Percentiles rank a stretch among this genome's conserved stretches.
Evolutionary conservation across 2,329 filamentous ascomycete species (phyloP).

Genomic region (Sclerotinia spermophila): DNA sequence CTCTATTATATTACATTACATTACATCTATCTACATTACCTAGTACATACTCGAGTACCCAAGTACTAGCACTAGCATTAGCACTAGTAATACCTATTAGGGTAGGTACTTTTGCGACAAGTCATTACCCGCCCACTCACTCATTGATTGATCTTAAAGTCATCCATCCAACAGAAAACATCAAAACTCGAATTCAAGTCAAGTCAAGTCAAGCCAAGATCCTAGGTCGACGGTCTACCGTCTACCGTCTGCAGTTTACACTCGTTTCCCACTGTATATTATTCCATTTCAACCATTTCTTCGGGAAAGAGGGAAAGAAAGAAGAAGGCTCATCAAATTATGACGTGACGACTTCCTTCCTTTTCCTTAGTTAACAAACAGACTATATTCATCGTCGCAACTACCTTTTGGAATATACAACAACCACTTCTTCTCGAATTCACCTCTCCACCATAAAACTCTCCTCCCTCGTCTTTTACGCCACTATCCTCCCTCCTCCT

Average conservation of each 20-base stretch:
- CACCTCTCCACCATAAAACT: too few relatives aligned
- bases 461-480: neutral
- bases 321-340: neutral
- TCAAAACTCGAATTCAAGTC: neutral
- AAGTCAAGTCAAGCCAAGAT: neutral
- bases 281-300: neutral
- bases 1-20: too few relatives aligned
- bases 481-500: neutral
- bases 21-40: neutral
- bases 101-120: slow-evolving; percentile 5
- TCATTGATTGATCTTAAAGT: neutral
- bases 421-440: neutral
- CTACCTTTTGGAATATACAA: neutral
- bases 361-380: neutral
- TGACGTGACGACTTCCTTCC: slow-evolving; percentile 13
- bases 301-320: neutral
- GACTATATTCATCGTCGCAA: neutral
- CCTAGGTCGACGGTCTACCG: neutral
- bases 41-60: too few relatives aligned
- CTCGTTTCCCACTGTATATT: neutral
- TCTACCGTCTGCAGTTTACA: neutral
- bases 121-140: neutral
- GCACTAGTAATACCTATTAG: neutral
- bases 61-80: too few relatives aligned
- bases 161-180: neutral